phyloP scores from a whole-genome alignment of 257 asterid species.

The Ligustrum vulgare region DNA sequence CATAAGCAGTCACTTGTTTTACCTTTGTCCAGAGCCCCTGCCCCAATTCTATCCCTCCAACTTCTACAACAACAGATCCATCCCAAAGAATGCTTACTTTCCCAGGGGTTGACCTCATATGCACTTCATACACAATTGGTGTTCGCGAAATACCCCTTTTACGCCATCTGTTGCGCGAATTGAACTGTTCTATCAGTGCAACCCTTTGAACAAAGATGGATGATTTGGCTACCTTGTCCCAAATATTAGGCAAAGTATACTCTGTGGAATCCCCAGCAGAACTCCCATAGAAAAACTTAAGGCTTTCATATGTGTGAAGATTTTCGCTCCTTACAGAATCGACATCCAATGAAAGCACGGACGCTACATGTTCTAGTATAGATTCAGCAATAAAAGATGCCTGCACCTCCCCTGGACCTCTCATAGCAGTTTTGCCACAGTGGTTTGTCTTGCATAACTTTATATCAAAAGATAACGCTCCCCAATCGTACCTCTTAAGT shows the following conservation, averaged over 20 bases:
- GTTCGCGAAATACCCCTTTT: constrained; percentile 72
- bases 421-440: constrained; percentile 63
- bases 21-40: constrained; percentile 87
- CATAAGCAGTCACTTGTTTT: constrained; percentile 63
- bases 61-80: constrained; percentile 69
- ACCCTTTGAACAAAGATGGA: constrained; percentile 41
- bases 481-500: constrained; percentile 67
- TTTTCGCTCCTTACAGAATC: constrained; percentile 50
- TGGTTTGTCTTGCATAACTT: constrained; percentile 72
- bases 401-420: constrained; percentile 80
- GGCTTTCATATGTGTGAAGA: constrained; percentile 62
- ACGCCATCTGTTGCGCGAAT: constrained; percentile 40
- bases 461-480: constrained; percentile 59
- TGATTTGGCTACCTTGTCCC: constrained; percentile 54
- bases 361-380: constrained; percentile 60
- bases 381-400: constrained; percentile 73
- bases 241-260: constrained; percentile 53
- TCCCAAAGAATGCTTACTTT: constrained; percentile 70
- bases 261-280: constrained; percentile 39
- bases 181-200: constrained; percentile 37
- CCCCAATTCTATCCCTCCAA: constrained; percentile 77
- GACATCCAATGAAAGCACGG: constrained; percentile 45
- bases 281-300: constrained; percentile 39
- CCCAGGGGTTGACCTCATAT: constrained; percentile 49
- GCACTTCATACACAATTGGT: constrained; percentile 44